phyloP scores from a whole-genome alignment of 139 green algal genomes.

The Auxenochlorella protothecoides region DNA sequence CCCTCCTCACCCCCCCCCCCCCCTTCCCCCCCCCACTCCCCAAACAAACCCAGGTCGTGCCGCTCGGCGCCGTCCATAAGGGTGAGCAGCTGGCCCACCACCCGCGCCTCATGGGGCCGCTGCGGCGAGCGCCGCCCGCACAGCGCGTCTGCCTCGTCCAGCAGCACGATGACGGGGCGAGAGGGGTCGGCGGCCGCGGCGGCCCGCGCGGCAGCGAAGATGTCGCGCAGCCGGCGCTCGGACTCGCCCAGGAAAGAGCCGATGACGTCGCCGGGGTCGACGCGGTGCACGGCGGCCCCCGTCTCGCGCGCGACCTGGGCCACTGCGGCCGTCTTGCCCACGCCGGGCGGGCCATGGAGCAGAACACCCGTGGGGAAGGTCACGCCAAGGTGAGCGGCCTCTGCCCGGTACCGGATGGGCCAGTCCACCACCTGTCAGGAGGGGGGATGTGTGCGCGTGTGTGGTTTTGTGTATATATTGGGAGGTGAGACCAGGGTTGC shows the following conservation, averaged over 20 bases:
- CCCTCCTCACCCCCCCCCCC: too few relatives aligned
- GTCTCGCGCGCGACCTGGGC: conserved; percentile 38
- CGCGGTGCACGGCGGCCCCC: conserved; percentile 41
- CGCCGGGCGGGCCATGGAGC: conserved; percentile 41
- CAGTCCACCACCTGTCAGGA: conserved; percentile 31
- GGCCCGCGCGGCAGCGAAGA: conserved; percentile 55
- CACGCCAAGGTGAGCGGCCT: conserved; percentile 46
- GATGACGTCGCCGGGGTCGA: conserved; percentile 13
- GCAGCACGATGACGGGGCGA: conserved; percentile 58
- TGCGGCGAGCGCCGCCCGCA: conserved; percentile 54
- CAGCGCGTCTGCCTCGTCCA: conserved; percentile 85
- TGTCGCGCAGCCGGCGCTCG: conserved; percentile 69
- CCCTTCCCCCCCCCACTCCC: too few relatives aligned
- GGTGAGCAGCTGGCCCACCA: conserved; percentile 91
- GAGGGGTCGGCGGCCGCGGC: conserved; percentile 29
- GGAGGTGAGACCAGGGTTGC: too few relatives aligned
- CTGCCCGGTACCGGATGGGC: conserved; percentile 34
- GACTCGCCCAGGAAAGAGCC: conserved; percentile 52
- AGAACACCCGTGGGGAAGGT: conserved; percentile 36
- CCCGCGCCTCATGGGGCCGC: conserved; percentile 57
- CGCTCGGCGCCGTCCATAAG: conserved; percentile 67
- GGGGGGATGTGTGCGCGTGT: too few relatives aligned
- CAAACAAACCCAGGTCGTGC: too few relatives aligned
- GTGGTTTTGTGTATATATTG: too few relatives aligned
- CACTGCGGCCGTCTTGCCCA: conserved; percentile 39